Evolutionary conservation across 768 basidiomycete species (phyloP), one percentile per base, ranked within the genome.

Genomic region (Russula dissimulans): DNA sequence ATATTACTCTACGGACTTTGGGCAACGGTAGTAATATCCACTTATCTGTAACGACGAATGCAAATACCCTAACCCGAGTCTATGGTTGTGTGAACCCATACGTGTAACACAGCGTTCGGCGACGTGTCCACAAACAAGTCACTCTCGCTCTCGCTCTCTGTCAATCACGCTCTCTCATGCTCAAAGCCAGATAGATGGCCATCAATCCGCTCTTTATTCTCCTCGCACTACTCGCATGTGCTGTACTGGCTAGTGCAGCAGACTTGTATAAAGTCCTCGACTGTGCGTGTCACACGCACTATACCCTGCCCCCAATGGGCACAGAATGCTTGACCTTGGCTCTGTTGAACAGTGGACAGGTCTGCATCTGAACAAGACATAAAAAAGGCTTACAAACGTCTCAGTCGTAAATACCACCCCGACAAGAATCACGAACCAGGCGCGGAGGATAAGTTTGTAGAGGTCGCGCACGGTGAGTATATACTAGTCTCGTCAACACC

Each of bases 361-460:
- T 86, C 89, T 46, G 91, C 93, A 14, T 86, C 87, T 41, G 90
- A 94, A 46, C 84, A 83, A 69, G 93, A 95, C 68, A 91, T 97
- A 70, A 83, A 88, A 72, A 87, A 89, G 65, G 91, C 94, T 3
- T 97, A 97, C 75, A 93, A 93, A 72, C 85, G 83, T 67, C 77
- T 95, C 17, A 91, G 91, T 71, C 84, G 84, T 67, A 91, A 86
- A 74, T 92, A 81, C 57, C 95, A 98, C 69, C 95, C 95, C 0
- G 95, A 99, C 78, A 97, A 95, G 78, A 97, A 95, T 73, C 87
- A 86, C 67, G 89, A 89, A 15, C 80, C 85, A 56, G 85, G 77
- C 3, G 89, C 93, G 12, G 87, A 93, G 68, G 82, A 82, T 57
- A 87, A 80, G 69, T 98, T 98, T 71, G 91, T 97, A 22, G 86